Conservation (phyloP, 495 filamentous ascomycete species). For the Neurospora sp. region DNA sequence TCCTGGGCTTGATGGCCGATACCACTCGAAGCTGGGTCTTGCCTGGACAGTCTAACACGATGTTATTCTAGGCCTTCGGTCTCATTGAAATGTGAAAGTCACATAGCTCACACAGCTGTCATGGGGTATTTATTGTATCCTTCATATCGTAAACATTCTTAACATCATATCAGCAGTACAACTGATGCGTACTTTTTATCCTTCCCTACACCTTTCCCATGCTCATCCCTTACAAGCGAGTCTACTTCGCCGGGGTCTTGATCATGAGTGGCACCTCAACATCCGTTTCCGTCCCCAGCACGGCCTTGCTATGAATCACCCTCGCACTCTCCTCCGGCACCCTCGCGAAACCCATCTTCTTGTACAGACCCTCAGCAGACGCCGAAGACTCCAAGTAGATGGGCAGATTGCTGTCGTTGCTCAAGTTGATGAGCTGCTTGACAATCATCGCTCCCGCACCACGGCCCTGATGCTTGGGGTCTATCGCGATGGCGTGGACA, state of each 20-base stretch:
- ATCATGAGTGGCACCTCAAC: conserved; percentile 21
- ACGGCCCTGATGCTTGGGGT: conserved; percentile 28
- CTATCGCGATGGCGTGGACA: conserved; percentile 20
- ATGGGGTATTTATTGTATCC: not conserved
- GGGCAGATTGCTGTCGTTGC: conserved; percentile 25
- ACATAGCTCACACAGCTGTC: not conserved
- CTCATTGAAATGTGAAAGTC: not conserved
- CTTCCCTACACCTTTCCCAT: not conserved
- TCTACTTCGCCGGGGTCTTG: conserved; percentile 9
- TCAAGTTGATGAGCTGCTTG: conserved; percentile 30
- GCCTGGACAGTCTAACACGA: not conserved
- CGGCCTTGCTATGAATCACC: conserved; percentile 12
- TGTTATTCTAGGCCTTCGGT: no score
- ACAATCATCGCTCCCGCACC: conserved; percentile 32
- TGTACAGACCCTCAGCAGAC: conserved; percentile 19
- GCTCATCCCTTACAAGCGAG: not conserved
- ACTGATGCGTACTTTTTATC: not conserved
- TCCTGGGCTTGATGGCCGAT: no score
- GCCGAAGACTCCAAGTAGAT: conserved; percentile 23
- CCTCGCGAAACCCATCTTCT: conserved; percentile 17
- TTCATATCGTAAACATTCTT: not conserved
- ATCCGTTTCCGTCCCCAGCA: conserved; percentile 11
- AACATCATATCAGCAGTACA: not conserved
- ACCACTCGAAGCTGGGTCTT: not conserved
- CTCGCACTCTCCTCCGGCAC: conserved; percentile 8